phyloP scores from a whole-genome alignment of 345 rosid genomes.

The Moricandia arvensis region DNA sequence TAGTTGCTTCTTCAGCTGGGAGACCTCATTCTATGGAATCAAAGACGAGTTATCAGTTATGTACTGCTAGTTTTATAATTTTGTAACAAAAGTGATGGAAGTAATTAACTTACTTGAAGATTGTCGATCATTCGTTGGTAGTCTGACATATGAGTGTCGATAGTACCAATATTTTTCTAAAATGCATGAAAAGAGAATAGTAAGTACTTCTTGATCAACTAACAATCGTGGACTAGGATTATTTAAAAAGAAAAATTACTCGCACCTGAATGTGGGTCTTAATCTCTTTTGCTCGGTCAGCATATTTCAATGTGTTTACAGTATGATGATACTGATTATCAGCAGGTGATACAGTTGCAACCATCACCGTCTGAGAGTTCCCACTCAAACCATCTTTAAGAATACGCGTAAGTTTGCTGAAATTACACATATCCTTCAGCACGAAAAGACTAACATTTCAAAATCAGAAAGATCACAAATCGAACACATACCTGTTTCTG shows the following conservation, averaged over 20 bases:
- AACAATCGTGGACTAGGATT: not conserved
- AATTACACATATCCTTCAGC: conserved; percentile 11
- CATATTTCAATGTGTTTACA: conserved; percentile 91
- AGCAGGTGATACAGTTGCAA: conserved; percentile 58
- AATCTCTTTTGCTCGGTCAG: conserved; percentile 97
- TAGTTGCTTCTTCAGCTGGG: conserved; percentile 72
- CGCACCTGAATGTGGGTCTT: conserved; percentile 72
- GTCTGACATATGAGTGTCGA: conserved; percentile 85
- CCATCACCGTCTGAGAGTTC: conserved; percentile 95
- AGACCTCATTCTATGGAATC: conserved; percentile 69
- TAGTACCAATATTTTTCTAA: conserved; percentile 89
- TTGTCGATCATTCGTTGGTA: conserved; percentile 95
- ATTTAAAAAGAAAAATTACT: not conserved
- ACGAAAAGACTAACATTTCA: not conserved
- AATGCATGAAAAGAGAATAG: conserved; percentile 11
- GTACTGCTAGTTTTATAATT: not conserved
- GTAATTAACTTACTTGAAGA: conserved; percentile 65
- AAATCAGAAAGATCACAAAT: conserved; percentile 1
- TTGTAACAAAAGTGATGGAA: not conserved
- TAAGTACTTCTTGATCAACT: conserved; percentile 21
- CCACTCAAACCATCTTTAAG: conserved; percentile 99
- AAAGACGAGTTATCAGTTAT: conserved; percentile 30
- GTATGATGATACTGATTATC: conserved; percentile 54
- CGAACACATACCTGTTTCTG: conserved; percentile 68
- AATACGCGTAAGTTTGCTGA: conserved; percentile 77